These are phyloP conservation scores for Gastrolobium bilobum DNA, from an alignment of 306 rosid species.

Conservation along the genomic window DNA sequence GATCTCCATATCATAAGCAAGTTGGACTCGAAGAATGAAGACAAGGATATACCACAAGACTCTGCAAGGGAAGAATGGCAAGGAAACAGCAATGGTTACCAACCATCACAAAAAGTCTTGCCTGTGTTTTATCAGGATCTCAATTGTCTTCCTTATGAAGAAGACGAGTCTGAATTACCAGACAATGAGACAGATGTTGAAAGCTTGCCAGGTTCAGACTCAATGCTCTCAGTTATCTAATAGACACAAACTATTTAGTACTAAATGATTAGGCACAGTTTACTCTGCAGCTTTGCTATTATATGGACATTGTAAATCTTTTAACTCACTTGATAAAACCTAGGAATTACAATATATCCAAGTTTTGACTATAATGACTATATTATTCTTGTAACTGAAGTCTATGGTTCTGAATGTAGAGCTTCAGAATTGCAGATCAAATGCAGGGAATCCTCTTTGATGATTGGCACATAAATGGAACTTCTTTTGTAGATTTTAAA, in stretches of 20 bases:
- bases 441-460: background rate
- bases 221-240: constrained; percentile 33
- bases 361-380: constrained; percentile 30
- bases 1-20: constrained; percentile 65
- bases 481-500: background rate
- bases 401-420: background rate
- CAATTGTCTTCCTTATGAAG: constrained; percentile 74
- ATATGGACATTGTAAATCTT: constrained; percentile 31
- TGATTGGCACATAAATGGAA: constrained; percentile 2
- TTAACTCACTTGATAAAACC: constrained; percentile 25
- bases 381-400: constrained; percentile 4
- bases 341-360: constrained; percentile 9
- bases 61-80: constrained; percentile 44
- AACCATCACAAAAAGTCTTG: constrained; percentile 52
- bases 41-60: constrained; percentile 41
- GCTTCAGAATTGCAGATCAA: constrained; percentile 18
- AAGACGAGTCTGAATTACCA: constrained; percentile 50
- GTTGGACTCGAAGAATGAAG: constrained; percentile 45
- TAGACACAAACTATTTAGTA: constrained; percentile 33
- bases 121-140: constrained; percentile 74
- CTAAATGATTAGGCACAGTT: constrained; percentile 15
- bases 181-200: constrained; percentile 54
- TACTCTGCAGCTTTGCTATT: constrained; percentile 29
- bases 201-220: constrained; percentile 69
- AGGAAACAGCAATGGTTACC: constrained; percentile 42